Base-by-base conservation (phyloP, 2,329 filamentous ascomycete species). In the Cryphonectria japonica region DNA sequence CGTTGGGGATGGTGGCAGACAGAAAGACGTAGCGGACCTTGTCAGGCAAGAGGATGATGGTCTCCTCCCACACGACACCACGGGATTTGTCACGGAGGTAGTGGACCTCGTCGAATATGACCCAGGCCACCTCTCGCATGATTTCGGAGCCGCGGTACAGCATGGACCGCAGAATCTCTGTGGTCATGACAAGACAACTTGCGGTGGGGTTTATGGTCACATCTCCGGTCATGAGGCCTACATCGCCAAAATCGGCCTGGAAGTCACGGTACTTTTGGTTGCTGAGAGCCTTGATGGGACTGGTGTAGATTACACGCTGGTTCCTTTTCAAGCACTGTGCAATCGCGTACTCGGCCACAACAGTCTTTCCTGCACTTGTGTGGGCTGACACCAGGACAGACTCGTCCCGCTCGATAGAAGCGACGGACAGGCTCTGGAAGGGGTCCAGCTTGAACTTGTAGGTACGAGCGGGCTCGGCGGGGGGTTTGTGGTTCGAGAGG, bases 211-310 rank as follows among this genome's bases (percentile, higher is more conserved):
- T 99, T 82, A 99, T 99, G 34, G 96, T 99, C 74, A 98, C 95
- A 87, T 99, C 96, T 78, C 96, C 96, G 6, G 96, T 99, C 95
- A 99, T 98, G 73, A 99, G 86, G 71, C 96, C 96, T 67, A 98
- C 95, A 79, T 99, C 96, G 71, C 95, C 95, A 83, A 99, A 99
- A 71, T 97, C 93, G 59, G 93, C 93, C 76, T 93, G 91, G 81
- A 99, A 99, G 79, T 99, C 96, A 85, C 96, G 88, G 81, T 97
- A 99, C 80, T 99, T 99, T 79, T 99, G 96, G 82, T 99, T 99
- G 82, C 95, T 98, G 77, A 99, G 85, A 14, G 96, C 96, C 83
- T 99, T 99, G 86, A 99, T 99, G 1, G 96, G 96, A 87, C 95
- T 98, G 11, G 96, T 99, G 83, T 99, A 99, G 80, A 99, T 99